Conservation (phyloP, 2,329 filamentous ascomycete genomes). For the Cladosporium sp. region DNA sequence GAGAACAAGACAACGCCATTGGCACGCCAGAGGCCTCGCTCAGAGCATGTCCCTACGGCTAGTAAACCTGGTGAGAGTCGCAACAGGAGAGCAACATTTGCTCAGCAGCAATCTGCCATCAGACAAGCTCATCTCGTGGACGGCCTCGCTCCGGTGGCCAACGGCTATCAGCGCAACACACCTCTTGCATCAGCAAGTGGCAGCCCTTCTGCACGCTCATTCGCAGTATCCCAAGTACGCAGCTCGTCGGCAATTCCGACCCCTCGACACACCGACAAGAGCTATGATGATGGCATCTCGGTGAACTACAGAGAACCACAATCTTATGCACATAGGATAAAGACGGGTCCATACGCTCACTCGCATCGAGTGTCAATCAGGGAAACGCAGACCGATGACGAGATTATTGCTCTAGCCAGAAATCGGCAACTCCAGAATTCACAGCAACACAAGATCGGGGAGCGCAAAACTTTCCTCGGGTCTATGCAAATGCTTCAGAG, state of each 20-base stretch:
- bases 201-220: conserved; percentile 20
- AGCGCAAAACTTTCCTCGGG: conserved; percentile 41
- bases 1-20: conserved; percentile 13
- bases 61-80: not conserved
- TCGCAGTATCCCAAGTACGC: not conserved
- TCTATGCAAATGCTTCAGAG: conserved; percentile 40
- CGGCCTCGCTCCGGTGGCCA: conserved; percentile 19
- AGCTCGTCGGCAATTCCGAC: conserved; percentile 19
- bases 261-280: conserved; percentile 18
- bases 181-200: conserved; percentile 15
- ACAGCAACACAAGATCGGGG: conserved; percentile 37
- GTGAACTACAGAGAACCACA: conserved; percentile 11
- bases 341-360: not conserved
- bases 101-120: conserved; percentile 1
- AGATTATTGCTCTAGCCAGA: conserved; percentile 29
- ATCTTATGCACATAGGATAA: conserved; percentile 13
- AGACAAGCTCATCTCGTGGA: conserved; percentile 13
- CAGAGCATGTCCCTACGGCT: not conserved
- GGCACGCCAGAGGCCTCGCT: not conserved
- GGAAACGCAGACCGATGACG: conserved; percentile 24
- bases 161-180: conserved; percentile 6
- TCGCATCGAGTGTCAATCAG: conserved; percentile 15
- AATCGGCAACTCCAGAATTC: conserved; percentile 40
- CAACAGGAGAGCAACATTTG: not conserved
- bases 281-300: conserved; percentile 12